Base-by-base conservation (phyloP, 164 flowering plant species). In the Platanus orientalis region DNA sequence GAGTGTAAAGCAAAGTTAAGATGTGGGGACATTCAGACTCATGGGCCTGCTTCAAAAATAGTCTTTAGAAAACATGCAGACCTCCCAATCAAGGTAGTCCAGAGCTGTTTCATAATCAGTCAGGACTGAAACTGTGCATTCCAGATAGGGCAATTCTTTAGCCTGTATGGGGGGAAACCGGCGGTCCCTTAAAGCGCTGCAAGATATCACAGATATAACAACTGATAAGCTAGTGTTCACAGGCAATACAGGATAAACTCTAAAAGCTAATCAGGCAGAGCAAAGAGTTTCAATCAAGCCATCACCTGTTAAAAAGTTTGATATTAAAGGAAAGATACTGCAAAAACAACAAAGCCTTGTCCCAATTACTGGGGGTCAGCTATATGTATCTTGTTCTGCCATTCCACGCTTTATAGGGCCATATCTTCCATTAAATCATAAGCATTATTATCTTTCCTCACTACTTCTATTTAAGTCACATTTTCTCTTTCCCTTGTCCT, bases 61-160 rank as follows among this genome's bases (percentile, higher is more conserved):
- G 10, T 3, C 42, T 14, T 65, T 28, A 16, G 28, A n/a, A 24
- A 63, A 40, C 36, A 54, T 42, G 58, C 78, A 61, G 65, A 89
- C 99, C 97, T 95, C 99, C 99, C 99, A 92, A 67, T 95, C 99
- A 75, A 84, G 94, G 77, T 92, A 83, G 73, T 83, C 50, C 48
- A 68, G 71, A 75, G 81, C 99, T 75, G 69, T 77, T 75, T 95
- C 99, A 77, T 88, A 95, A 71, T 89, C 80, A 56, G 93, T 80
- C 65, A 95, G 78, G 70, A 95, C 71, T 36, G 97, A 95, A 62
- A 92, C 97, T 68, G 96, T 91, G 78, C 99, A 95, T 76, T 91
- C 89, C 80, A 95, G 75, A 63, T 19, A 72, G 27, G 99, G 97
- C 71, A 95, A 77, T 72, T 95, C 99, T 80, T 85, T 92, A 55